These are phyloP conservation scores for Candida manassasensis DNA, from an alignment of 805 yeast genomes.

Conservation along the genomic window DNA sequence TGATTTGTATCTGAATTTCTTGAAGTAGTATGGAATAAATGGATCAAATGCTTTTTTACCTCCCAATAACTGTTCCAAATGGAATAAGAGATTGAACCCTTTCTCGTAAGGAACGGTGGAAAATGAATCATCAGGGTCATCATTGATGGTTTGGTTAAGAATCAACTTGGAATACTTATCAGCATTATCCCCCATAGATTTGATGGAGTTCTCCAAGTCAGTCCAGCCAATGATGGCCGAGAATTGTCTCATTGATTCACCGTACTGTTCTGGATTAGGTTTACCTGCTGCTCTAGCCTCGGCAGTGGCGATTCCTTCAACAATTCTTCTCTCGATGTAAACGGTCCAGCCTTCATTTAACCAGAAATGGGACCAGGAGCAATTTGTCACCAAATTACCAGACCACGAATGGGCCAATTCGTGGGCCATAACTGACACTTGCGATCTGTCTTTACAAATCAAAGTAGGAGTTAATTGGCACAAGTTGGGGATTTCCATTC, in stretches of 20 bases:
- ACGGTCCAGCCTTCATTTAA: slow-evolving; percentile 96
- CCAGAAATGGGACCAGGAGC: slow-evolving; percentile 94
- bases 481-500: slow-evolving; percentile 92
- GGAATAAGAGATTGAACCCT: slow-evolving; percentile 75
- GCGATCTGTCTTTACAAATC: slow-evolving; percentile 77
- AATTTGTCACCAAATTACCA: slow-evolving; percentile 85
- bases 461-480: slow-evolving; percentile 90
- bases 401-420: slow-evolving; percentile 93
- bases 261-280: slow-evolving; percentile 38
- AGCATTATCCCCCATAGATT: slow-evolving; percentile 54
- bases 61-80: slow-evolving; percentile 66
- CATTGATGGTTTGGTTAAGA: slow-evolving; percentile 61
- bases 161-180: slow-evolving; percentile 57
- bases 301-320: slow-evolving; percentile 46
- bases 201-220: slow-evolving; percentile 63
- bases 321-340: slow-evolving; percentile 79
- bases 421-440: slow-evolving; percentile 88
- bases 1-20: slow-evolving; percentile 61
- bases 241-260: slow-evolving; percentile 73
- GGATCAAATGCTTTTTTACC: slow-evolving; percentile 66
- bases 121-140: slow-evolving; percentile 88
- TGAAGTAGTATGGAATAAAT: slow-evolving; percentile 74
- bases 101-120: slow-evolving; percentile 88
- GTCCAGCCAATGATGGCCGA: slow-evolving; percentile 87
- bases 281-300: slow-evolving; percentile 5